Percentiles rank a stretch among this genome's conserved stretches.
These are phyloP conservation scores for Crithidia mellificae DNA, from an alignment of 208 protist species.

Conservation along the genomic window DNA sequence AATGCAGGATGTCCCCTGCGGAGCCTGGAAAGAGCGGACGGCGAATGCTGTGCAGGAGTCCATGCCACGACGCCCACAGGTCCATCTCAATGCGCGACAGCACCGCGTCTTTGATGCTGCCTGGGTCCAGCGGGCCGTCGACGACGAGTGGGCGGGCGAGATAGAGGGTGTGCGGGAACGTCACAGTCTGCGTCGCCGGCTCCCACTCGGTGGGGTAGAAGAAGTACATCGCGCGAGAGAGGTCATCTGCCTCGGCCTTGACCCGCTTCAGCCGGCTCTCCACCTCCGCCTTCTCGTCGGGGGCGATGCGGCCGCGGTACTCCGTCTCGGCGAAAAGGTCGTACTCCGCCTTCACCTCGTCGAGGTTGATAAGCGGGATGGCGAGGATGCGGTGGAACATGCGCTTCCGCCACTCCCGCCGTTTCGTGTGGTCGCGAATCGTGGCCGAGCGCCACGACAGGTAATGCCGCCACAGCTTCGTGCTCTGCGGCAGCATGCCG, in stretches of 20 bases:
- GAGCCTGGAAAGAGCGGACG: constrained; percentile 36
- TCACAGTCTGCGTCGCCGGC: constrained; percentile 18
- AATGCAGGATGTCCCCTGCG: constrained; percentile 51
- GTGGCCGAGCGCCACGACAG: constrained; percentile 53
- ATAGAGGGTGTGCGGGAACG: constrained; percentile 40
- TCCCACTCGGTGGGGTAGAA: constrained; percentile 37
- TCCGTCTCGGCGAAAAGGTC: constrained; percentile 69
- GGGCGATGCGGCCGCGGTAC: constrained; percentile 51
- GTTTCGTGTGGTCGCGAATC: constrained; percentile 42
- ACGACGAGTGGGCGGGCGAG: constrained; percentile 49
- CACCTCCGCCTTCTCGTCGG: constrained; percentile 57
- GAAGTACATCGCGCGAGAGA: constrained; percentile 37
- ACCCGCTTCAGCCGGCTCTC: constrained; percentile 50
- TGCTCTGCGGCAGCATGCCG: constrained; percentile 73
- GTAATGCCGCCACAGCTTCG: constrained; percentile 72
- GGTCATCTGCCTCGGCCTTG: constrained; percentile 44
- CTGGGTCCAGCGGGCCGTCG: constrained; percentile 17
- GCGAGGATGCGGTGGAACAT: constrained; percentile 72
- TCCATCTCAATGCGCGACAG: constrained; percentile 52
- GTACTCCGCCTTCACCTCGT: constrained; percentile 77
- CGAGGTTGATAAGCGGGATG: constrained; percentile 64
- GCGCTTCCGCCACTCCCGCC: constrained; percentile 66
- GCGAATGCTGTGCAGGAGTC: constrained; percentile 46
- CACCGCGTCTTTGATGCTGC: constrained; percentile 27
- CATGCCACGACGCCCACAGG: constrained; percentile 59